These are phyloP conservation scores for Starmerella apis DNA, from an alignment of 805 yeast species.

Conservation along the genomic window DNA sequence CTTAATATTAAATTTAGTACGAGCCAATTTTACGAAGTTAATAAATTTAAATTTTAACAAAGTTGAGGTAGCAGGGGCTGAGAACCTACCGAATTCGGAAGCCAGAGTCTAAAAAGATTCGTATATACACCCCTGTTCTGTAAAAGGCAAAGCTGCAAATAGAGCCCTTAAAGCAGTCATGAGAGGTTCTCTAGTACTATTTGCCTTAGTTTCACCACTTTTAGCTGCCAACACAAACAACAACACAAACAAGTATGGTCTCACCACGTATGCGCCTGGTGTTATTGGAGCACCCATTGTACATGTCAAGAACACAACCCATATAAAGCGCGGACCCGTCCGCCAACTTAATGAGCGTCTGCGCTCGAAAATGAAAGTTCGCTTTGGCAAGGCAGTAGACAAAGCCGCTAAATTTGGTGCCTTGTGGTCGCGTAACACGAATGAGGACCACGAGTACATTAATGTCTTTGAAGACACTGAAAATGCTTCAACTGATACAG, in stretches of 20 bases:
- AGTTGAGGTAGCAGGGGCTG: slow-evolving; percentile 4
- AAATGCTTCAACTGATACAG: neutral
- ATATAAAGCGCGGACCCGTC: neutral
- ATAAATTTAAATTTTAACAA: neutral
- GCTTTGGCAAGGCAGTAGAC: slow-evolving; percentile 1
- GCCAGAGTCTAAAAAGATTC: neutral
- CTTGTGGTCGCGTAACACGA: slow-evolving; percentile 5
- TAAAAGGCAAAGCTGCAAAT: neutral
- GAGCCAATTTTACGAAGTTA: neutral
- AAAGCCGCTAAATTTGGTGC: neutral
- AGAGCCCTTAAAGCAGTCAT: neutral
- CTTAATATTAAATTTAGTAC: too few relatives aligned
- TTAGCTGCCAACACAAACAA: neutral
- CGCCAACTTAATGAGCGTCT: slow-evolving; percentile 11
- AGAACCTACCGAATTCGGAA: neutral
- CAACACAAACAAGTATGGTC: neutral
- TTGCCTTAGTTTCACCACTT: neutral
- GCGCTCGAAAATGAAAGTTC: neutral
- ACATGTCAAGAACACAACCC: slow-evolving; percentile 9
- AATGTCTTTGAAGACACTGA: neutral
- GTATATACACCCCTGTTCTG: neutral
- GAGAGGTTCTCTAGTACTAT: neutral
- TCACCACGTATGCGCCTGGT: slow-evolving; percentile 12
- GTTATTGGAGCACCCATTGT: slow-evolving; percentile 16
- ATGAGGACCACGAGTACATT: neutral